Percentiles rank a stretch among this genome's conserved stretches.
These are phyloP conservation scores for Epichloe baconii DNA, from an alignment of 2,329 filamentous ascomycete species.

Conservation along the genomic window DNA sequence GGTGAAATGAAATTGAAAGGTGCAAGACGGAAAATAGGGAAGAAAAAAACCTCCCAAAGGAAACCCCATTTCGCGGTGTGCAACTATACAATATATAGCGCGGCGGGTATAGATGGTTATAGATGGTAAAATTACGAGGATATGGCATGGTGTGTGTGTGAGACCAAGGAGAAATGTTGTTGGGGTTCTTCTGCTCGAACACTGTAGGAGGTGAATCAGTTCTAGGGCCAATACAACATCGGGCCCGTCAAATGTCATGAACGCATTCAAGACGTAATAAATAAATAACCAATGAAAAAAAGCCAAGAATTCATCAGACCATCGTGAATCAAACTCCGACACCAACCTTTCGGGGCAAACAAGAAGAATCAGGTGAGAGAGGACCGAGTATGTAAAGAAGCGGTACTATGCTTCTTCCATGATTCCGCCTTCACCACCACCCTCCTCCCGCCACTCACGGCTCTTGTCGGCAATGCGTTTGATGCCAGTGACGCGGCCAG, in stretches of 20 bases:
- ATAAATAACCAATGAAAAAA: background rate
- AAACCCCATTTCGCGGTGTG: background rate
- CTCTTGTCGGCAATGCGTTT: conserved; percentile 71
- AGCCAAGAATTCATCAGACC: background rate
- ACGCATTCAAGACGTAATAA: conserved; percentile 6
- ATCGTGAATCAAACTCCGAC: background rate
- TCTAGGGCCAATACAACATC: background rate
- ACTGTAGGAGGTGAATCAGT: background rate
- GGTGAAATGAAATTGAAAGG: background rate
- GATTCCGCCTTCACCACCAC: conserved; percentile 57
- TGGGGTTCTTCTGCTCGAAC: background rate
- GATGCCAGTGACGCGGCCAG: conserved; percentile 66
- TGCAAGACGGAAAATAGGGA: background rate
- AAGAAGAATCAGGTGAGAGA: background rate
- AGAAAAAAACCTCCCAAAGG: background rate
- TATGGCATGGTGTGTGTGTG: background rate
- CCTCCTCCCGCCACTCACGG: conserved; percentile 82
- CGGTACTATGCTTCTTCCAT: conserved; percentile 41
- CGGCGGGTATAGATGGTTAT: background rate
- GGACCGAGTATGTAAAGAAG: background rate
- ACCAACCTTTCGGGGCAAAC: background rate
- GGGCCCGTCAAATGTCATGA: conserved; percentile 1
- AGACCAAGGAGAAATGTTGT: background rate
- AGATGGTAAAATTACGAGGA: background rate
- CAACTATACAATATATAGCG: background rate